Evolutionary conservation across 805 yeast species (phyloP), one percentile per base, ranked within the genome.

Genomic region (Spathaspora arborariae): DNA sequence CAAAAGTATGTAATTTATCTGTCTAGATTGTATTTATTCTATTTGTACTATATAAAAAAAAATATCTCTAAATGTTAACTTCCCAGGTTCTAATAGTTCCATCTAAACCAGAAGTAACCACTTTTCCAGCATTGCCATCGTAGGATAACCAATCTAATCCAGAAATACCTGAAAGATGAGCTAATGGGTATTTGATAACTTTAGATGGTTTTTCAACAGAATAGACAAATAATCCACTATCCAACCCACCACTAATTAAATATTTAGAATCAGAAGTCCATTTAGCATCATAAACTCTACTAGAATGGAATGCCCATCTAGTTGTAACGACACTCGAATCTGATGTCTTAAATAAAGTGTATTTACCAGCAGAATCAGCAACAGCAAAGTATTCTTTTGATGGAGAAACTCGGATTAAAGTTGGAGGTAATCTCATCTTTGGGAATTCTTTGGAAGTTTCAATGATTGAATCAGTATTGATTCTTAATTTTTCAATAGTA

Each of bases 241-340:
- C 99, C 47, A 89, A 70, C 0, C 97, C 88, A 0, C 85, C 94
- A 48, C 92, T 82, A 18, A 83, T 87, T 39, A 87, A 76, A 54
- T 78, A 82, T 54, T 84, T 81, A 47, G 87, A 84, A 55, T 85
- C 90, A 8, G 70, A 70, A 39, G 83, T 78, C 99, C 98, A 94
- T 20, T 81, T 65, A 41, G 94, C 86, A 24, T 83, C 78, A 48
- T 80, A 81, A 51, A 94, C 85, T 46, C 79, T 82, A 47, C 96
- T 84, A 2, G 91, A 87, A 63, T 94, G 97, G 81, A 88, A 92
- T 0, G 96, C 84, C 99, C 99, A 94, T 61, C 97, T 80, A 0
- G 95, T 81, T 2, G 98, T 89, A 33, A 82, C 76, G 6, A 88
- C 68, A 2, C 76, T 54, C 43, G 71, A 78, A 35, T 81, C 82